Evolutionary conservation across 805 yeast genomes (phyloP), one percentile per base, ranked within the genome.

Genomic region (Saccharomyces jurei): DNA sequence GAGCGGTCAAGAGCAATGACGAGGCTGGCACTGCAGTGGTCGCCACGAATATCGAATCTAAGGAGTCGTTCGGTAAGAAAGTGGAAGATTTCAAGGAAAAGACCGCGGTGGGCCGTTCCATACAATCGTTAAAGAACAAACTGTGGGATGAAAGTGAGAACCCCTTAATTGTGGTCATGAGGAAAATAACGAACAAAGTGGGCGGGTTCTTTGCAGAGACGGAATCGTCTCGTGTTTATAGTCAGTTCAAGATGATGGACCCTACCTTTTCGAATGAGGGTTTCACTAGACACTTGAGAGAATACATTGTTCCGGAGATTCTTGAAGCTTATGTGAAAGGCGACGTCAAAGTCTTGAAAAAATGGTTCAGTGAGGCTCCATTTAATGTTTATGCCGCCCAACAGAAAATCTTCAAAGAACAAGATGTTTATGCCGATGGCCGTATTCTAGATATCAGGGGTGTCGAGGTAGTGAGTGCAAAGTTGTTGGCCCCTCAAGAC

Each of bases 291-390:
- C 91, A 92, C 56, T 78, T 92, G 65, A 86, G 98, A 70, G 92
- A 89, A 66, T 94, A 84, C 73, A 88, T 94, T 58, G 82, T 94
- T 54, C 99, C 99, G 10, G 99, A 94, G 71, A 82, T 94, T 36
- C 77, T 94, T 65, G 99, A 94, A 67, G 97, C 98, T 6, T 91
- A 90, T 72, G 89, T 89, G 56, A 86, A 86, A 62, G 96, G 96
- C 60, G 97, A 94, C 63, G 92, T 84, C 59, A 78, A 78, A 51
- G 84, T 84, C 22, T 78, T 94, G 69, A 88, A 91, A 71, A 75
- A 77, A 63, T 94, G 99, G 99, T 81, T 94, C 56, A 85, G 95
- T 50, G 99, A 94, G 74, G 98, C 98, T 29, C 97, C 99, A 48
- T 92, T 74, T 75, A 92, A 92, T 69, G 95, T 94, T 56, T 89